Conservation (phyloP, 371 early-diverging fungal genomes). For the Zancudomyces culisetae region DNA sequence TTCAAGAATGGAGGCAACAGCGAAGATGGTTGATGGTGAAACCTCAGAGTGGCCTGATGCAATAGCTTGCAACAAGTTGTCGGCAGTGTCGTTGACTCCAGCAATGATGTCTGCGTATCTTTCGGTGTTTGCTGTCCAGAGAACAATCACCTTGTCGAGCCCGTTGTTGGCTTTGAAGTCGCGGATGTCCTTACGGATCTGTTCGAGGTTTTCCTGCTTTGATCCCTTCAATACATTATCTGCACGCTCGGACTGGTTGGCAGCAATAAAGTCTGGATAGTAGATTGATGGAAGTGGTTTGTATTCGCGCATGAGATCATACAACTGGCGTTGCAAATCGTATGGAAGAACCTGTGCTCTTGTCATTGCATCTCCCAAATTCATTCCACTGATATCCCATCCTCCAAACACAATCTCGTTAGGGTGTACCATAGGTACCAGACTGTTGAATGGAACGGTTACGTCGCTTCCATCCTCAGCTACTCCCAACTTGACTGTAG, state of each 20-base stretch:
- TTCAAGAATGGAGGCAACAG: conserved; percentile 88
- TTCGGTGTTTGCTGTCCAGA: conserved; percentile 98
- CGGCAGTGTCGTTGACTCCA: conserved; percentile 92
- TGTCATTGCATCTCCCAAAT: conserved; percentile 79
- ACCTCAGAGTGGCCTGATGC: conserved; percentile 62
- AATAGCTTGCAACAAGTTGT: conserved; percentile 69
- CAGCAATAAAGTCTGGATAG: conserved; percentile 91
- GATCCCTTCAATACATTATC: conserved; percentile 69
- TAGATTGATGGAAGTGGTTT: conserved; percentile 85
- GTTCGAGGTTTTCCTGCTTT: conserved; percentile 73
- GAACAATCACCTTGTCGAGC: conserved; percentile 81
- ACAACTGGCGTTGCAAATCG: conserved; percentile 83
- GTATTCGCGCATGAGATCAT: conserved; percentile 50
- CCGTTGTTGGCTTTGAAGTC: conserved; percentile 70
- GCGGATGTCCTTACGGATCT: conserved; percentile 80
- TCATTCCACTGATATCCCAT: conserved; percentile 82
- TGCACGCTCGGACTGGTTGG: conserved; percentile 90
- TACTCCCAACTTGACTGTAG: conserved; percentile 82
- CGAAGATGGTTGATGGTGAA: conserved; percentile 91
- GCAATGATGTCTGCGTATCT: conserved; percentile 42
- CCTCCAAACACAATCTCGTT: conserved; percentile 90
- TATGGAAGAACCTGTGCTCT: conserved; percentile 84
- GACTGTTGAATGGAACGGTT: conserved; percentile 68
- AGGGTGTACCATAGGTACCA: conserved; percentile 89
- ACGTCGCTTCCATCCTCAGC: conserved; percentile 63